Evolutionary conservation across 2,329 filamentous ascomycete genomes (phyloP), one percentile per base, ranked within the genome.

Genomic region (Aspergillus fumigatus): DNA sequence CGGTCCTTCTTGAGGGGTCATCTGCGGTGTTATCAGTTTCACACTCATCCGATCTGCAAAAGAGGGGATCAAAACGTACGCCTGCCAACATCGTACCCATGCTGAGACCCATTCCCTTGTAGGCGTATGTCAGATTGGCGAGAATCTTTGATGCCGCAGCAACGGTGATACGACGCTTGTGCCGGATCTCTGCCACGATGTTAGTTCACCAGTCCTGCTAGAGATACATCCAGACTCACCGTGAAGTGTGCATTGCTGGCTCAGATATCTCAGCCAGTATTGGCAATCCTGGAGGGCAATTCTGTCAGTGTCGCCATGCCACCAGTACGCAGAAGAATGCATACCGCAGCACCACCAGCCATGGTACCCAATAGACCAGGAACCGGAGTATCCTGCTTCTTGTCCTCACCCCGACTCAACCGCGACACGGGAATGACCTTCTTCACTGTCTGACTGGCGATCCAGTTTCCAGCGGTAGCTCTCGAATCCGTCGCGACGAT

Each of bases 11-110:
- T 93, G 88, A 65, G 90, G 88, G 11, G 72, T 75, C 61, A 75
- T 69, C 72, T 74, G 25, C 8, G 35, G 21, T 10, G 25, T 49
- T 48, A 51, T 59, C 49, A 53, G 25, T 50, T 19, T 27, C 8
- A 23, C 25, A 23, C 3, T 25, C 29, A 17, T 9, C 8, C n/a
- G 17, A n/a, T 9, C 26, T 29, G 7, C n/a, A n/a, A 14, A 17
- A 35, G 17, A 50, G 17, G 32, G 45, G 90, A 89, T 90, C 79
- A 86, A 85, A 41, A 62, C 94, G 94, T 65, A 99, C 94, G 70
- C 94, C 94, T 38, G 94, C 93, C 77, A 94, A 96, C 94, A 99
- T 99, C 71, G 94, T 99, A 67, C 94, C 94, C 94, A 99, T 99
- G 74, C 90, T 96, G 69, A 99, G 80, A 40, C 94, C 94, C 90